phyloP scores from a whole-genome alignment of 345 rosid species.

The Populus deltoides region DNA sequence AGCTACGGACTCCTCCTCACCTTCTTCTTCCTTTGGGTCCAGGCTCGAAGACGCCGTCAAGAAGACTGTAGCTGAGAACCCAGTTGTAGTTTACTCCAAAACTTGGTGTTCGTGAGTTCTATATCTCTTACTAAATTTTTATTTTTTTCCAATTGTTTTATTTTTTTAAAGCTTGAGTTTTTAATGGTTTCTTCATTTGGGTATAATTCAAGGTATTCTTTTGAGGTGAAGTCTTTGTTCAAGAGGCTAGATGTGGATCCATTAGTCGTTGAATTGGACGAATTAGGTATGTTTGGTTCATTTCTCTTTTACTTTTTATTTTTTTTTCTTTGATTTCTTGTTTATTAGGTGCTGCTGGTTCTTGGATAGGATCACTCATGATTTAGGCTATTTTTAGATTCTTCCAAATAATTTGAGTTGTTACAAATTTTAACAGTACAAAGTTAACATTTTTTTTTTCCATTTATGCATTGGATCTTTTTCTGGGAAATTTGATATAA shows the following conservation, averaged over 20 bases:
- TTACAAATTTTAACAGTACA: no score
- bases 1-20: conserved; percentile 34
- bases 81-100: conserved; percentile 92
- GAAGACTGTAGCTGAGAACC: conserved; percentile 64
- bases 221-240: conserved; percentile 89
- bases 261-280: conserved; percentile 81
- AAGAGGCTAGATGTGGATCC: conserved; percentile 73
- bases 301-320: neutral
- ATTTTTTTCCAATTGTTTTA: neutral
- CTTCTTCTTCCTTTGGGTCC: conserved; percentile 73
- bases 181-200: neutral
- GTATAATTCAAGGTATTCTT: conserved; percentile 57
- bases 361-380: no score
- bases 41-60: conserved; percentile 71
- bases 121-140: neutral
- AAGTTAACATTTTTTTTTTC: no score
- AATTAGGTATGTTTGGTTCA: conserved; percentile 54
- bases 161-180: neutral
- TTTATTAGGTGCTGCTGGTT: neutral
- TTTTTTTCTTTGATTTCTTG: neutral
- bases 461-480: no score
- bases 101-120: conserved; percentile 91
- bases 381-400: no score
- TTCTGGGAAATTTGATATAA: no score
- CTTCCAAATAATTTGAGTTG: no score